A percentile compares a stretch with the other conserved stretches of the same genome.
phyloP scores from a whole-genome alignment of 2,329 filamentous ascomycete genomes.

The Mollisiaceae sp. region DNA sequence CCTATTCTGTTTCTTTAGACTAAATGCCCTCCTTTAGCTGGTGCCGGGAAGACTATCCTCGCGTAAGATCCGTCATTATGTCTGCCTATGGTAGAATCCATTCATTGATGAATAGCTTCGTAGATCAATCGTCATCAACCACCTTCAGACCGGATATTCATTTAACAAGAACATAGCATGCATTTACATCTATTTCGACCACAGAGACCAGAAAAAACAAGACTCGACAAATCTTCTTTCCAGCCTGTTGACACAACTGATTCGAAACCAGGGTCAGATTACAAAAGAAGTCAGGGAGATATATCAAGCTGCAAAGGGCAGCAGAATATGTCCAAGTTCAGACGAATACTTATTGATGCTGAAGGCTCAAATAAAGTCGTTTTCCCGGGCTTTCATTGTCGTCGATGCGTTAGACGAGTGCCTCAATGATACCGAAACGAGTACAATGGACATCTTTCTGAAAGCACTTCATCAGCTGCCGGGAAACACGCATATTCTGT shows the following conservation, averaged over 20 bases:
- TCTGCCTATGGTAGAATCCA: neutral
- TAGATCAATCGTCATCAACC: neutral
- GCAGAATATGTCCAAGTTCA: neutral
- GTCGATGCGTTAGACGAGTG: conserved; percentile 30
- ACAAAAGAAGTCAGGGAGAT: neutral
- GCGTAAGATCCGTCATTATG: conserved; percentile 8
- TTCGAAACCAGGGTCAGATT: neutral
- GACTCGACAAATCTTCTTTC: neutral
- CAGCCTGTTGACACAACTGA: neutral
- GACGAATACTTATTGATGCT: neutral
- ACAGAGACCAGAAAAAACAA: neutral
- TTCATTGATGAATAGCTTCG: neutral
- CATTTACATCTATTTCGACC: conserved; percentile 14
- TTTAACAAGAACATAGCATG: neutral
- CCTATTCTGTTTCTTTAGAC: neutral
- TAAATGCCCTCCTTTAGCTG: neutral
- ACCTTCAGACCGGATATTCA: neutral
- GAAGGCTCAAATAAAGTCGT: conserved; percentile 8
- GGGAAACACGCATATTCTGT: neutral
- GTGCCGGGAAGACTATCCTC: conserved; percentile 19
- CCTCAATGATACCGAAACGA: conserved; percentile 1
- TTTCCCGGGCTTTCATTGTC: conserved; percentile 23
- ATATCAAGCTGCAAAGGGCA: neutral
- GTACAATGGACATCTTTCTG: neutral
- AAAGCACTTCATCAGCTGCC: conserved; percentile 9